phyloP scores from a whole-genome alignment of 306 rosid species.

The Pyrus bretschneideri region DNA sequence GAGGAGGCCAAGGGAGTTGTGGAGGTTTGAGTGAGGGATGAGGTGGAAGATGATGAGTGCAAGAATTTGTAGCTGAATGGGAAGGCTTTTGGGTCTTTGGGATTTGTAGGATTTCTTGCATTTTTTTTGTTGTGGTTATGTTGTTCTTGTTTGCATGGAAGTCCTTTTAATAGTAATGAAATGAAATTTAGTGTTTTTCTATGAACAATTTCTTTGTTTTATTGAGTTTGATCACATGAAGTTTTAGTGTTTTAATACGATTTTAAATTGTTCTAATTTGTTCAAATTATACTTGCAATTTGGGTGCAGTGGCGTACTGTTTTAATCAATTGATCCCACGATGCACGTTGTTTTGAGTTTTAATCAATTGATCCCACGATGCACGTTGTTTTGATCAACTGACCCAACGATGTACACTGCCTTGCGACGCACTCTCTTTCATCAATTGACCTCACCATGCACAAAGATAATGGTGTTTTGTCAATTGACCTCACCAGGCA shows the following conservation, averaged over 20 bases:
- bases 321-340: fast-evolving
- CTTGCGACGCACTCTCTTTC: no score
- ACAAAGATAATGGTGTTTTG: no score
- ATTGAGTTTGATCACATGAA: background rate
- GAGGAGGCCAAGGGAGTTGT: conserved; percentile 34
- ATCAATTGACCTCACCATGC: no score
- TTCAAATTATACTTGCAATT: background rate
- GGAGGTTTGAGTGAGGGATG: background rate
- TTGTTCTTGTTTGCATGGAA: background rate
- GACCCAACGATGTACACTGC: no score
- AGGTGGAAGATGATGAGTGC: background rate
- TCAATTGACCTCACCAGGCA: no score
- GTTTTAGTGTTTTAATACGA: background rate
- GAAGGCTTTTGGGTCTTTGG: background rate
- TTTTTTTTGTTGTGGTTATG: background rate
- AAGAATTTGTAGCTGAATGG: background rate
- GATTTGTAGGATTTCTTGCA: background rate
- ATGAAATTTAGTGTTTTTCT: background rate
- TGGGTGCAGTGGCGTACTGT: no score
- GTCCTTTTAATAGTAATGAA: background rate
- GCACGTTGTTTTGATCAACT: no score
- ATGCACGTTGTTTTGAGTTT: no score
- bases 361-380: no score
- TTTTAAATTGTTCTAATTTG: background rate
- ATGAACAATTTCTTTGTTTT: background rate